These are phyloP conservation scores for Boletus rubropictus DNA, from an alignment of 768 basidiomycete genomes.

Conservation along the genomic window DNA sequence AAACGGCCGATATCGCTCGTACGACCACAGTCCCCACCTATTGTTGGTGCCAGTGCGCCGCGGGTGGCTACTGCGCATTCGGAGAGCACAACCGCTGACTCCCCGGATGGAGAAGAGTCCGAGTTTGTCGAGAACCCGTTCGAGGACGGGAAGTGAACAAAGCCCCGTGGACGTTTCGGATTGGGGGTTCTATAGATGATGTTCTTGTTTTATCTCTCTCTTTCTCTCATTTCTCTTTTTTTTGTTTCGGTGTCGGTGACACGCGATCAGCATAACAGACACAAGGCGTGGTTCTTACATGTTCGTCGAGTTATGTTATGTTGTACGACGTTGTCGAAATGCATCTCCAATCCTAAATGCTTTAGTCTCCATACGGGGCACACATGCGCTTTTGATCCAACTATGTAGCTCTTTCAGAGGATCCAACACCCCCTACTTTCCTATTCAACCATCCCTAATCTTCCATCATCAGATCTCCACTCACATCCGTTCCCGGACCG, in stretches of 20 bases:
- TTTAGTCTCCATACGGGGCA: no score
- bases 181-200: neutral
- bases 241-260: neutral
- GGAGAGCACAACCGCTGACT: conserved; percentile 20
- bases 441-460: conserved; percentile 6
- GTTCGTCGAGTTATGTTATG: neutral
- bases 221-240: neutral
- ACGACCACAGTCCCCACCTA: conserved; percentile 27
- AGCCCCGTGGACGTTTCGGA: no score
- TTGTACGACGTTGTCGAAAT: neutral
- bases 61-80: conserved; percentile 7
- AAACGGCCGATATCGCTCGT: conserved; percentile 67
- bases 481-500: neutral
- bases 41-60: conserved; percentile 1
- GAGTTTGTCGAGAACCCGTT: conserved; percentile 76
- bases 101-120: conserved; percentile 45
- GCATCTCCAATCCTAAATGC: no score
- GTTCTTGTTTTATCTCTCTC: neutral
- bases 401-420: no score
- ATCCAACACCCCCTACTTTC: no score
- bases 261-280: neutral
- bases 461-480: conserved; percentile 26
- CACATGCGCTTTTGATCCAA: neutral
- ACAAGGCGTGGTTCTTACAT: neutral
- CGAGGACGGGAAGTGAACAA: conserved; percentile 39